Evolutionary conservation across 2,329 filamentous ascomycete species (phyloP).

Genomic region (Whalleya microplaca): DNA sequence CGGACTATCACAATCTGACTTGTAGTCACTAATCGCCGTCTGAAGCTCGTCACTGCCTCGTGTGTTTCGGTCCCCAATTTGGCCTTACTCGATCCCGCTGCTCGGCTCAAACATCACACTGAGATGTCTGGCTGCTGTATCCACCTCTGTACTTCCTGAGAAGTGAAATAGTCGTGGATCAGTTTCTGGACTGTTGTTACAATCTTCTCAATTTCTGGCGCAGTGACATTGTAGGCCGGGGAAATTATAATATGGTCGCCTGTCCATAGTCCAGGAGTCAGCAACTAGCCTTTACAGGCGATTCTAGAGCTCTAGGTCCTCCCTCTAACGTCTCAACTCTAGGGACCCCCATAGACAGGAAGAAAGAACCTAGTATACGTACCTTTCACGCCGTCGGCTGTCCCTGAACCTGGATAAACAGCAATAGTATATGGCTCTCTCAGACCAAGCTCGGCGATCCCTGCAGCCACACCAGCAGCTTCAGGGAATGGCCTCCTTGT

Average conservation of each 20-base stretch:
- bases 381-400: conserved; percentile 50
- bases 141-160: neutral
- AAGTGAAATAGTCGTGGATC: neutral
- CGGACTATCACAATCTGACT: neutral
- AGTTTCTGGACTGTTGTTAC: neutral
- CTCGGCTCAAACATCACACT: neutral
- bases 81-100: neutral
- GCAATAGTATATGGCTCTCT: conserved; percentile 26
- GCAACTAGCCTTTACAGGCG: neutral
- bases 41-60: neutral
- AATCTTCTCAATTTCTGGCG: neutral
- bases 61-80: neutral
- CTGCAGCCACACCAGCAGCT: conserved; percentile 16
- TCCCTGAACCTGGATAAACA: conserved; percentile 58
- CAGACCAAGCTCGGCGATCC: conserved; percentile 21
- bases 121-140: neutral
- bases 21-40: neutral
- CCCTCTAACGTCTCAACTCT: neutral
- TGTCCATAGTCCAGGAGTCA: neutral
- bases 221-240: neutral
- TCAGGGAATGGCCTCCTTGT: conserved; percentile 42
- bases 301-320: neutral
- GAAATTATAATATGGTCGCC: conserved; percentile 58
- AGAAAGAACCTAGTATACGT: neutral
- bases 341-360: neutral